Evolutionary conservation across 1,284 basidiomycete species (phyloP).

Genomic region (Neolentinus lepideus): DNA sequence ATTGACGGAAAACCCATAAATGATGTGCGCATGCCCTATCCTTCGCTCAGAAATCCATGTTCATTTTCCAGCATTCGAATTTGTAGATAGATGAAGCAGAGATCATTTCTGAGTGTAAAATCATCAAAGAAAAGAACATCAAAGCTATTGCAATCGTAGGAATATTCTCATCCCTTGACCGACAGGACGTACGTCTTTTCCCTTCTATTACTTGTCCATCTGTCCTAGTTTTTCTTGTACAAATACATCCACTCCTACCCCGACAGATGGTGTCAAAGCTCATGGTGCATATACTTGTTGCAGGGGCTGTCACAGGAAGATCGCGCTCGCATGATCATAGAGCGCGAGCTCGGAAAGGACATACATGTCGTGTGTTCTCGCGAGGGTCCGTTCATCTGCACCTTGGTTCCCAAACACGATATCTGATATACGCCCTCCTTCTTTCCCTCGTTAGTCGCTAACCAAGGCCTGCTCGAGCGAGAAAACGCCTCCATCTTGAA

Average conservation of each 20-base stretch:
- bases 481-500: conserved; percentile 61
- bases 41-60: neutral
- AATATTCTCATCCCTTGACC: neutral
- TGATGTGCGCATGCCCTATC: neutral
- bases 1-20: neutral
- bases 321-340: conserved; percentile 32
- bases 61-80: neutral
- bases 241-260: too few species aligned
- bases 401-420: neutral
- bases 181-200: conserved; percentile 20
- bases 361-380: conserved; percentile 35
- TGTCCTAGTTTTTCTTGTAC: too few species aligned
- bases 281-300: neutral
- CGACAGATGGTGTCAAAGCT: too few species aligned
- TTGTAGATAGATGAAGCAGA: neutral
- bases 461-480: conserved; percentile 49
- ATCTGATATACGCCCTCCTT: neutral
- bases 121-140: neutral
- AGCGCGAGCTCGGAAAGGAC: conserved; percentile 24
- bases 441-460: conserved; percentile 29
- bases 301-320: conserved; percentile 35
- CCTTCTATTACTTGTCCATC: neutral
- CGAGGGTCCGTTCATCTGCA: conserved; percentile 12
- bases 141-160: neutral
- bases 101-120: conserved; percentile 26